These are phyloP conservation scores for Trichoderma atrobrunneum DNA, from an alignment of 2,329 filamentous ascomycete genomes.

Conservation along the genomic window DNA sequence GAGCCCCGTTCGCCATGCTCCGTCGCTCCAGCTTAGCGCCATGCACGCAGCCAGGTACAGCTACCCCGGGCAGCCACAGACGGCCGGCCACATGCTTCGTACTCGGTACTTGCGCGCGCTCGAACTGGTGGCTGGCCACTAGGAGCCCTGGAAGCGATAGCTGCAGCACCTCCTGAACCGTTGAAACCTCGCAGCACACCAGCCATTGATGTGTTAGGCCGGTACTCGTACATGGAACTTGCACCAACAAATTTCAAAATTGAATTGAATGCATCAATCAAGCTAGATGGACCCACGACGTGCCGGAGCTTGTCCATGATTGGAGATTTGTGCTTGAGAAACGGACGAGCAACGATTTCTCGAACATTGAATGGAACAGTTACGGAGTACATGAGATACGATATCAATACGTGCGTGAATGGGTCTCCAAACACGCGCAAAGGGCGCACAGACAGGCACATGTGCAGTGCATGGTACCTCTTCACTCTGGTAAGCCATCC, in stretches of 20 bases:
- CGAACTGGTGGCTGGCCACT: not conserved
- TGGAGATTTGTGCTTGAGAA: not conserved
- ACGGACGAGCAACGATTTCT: not conserved
- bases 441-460: not conserved
- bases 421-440: not conserved
- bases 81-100: not conserved
- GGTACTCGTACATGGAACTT: not conserved
- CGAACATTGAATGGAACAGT: conserved; percentile 1
- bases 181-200: not conserved
- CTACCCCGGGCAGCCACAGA: not conserved
- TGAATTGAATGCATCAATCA: not conserved
- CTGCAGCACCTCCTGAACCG: conserved; percentile 10
- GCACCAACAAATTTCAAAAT: not conserved
- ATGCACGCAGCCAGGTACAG: not conserved
- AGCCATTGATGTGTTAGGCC: not conserved
- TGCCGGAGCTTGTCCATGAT: not conserved
- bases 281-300: not conserved
- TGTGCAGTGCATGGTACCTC: not conserved
- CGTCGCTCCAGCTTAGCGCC: conserved; percentile 1
- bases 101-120: not conserved
- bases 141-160: not conserved
- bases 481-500: not conserved
- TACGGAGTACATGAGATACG: not conserved
- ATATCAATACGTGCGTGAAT: not conserved
- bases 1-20: not conserved